A percentile compares a stretch with the other conserved stretches of the same genome.
phyloP scores from a whole-genome alignment of 371 early-diverging fungal genomes.

The Mortierella sp. region DNA sequence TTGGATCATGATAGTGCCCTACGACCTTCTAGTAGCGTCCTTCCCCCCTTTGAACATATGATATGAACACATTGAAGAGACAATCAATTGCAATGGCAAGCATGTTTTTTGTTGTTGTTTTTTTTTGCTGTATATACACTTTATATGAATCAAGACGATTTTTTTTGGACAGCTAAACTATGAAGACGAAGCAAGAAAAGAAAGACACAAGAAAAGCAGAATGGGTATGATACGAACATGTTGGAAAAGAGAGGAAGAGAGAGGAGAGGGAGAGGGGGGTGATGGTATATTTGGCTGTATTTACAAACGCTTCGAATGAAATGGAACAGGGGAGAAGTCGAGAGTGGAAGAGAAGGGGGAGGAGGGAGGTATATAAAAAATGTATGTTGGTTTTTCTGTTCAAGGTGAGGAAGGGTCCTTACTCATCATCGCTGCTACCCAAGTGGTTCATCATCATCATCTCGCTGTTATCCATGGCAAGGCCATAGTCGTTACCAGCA shows the following conservation, averaged over 20 bases:
- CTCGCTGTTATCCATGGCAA: neutral
- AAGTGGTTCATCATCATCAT: conserved; percentile 7
- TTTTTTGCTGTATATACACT: neutral
- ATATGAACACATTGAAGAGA: no score
- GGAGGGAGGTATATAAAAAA: no score
- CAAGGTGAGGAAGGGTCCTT: conserved; percentile 14
- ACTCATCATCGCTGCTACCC: conserved; percentile 31
- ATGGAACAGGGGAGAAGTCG: neutral
- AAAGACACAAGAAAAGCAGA: neutral
- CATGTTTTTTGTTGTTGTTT: no score
- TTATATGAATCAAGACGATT: neutral
- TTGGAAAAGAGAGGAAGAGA: neutral
- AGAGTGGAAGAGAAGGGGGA: neutral
- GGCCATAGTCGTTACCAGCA: neutral
- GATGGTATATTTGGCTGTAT: conserved; percentile 5
- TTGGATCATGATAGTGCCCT: no score
- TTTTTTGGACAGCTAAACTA: no score
- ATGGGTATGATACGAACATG: neutral
- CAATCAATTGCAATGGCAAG: no score
- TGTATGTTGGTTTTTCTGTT: neutral
- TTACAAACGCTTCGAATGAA: conserved; percentile 3
- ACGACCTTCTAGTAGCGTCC: no score
- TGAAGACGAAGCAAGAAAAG: neutral
- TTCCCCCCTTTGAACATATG: no score
- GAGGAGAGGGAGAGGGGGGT: neutral